Percentiles rank a stretch among this genome's conserved stretches.
Conservation (phyloP, 768 basidiomycete species). For the Baorangia bicolor region DNA sequence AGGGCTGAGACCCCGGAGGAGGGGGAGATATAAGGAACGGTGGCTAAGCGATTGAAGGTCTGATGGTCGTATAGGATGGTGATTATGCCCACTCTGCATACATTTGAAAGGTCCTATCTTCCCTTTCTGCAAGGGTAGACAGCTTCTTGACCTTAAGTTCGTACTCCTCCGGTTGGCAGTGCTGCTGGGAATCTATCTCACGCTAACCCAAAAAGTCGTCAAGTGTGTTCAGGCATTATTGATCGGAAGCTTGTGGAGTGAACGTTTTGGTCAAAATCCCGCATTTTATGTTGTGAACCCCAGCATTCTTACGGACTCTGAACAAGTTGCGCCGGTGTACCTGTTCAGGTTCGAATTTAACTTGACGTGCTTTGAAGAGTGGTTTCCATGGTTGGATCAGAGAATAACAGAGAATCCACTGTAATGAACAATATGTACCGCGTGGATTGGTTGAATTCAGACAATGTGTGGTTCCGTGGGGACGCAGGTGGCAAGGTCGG, state of each 20-base stretch:
- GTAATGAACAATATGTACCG: neutral
- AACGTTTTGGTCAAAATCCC: neutral
- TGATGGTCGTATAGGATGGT: neutral
- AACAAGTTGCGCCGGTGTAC: neutral
- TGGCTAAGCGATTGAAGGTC: neutral
- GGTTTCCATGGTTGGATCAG: neutral
- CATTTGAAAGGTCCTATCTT: constrained; percentile 3
- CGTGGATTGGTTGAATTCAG: neutral
- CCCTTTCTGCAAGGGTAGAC: neutral
- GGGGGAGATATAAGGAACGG: constrained; percentile 72
- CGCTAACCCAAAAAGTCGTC: neutral
- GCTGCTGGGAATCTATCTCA: too few relatives aligned
- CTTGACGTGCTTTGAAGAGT: neutral
- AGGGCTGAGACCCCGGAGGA: constrained; percentile 83
- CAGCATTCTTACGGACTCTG: neutral
- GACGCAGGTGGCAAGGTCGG: neutral
- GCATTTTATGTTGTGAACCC: neutral
- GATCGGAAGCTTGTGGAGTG: too few relatives aligned
- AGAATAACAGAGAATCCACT: neutral
- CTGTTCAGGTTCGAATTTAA: neutral
- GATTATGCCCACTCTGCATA: neutral
- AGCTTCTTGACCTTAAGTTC: neutral
- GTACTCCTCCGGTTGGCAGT: neutral
- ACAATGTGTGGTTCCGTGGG: neutral
- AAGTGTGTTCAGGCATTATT: too few relatives aligned